phyloP scores from a whole-genome alignment of 202 grass and related monocot genomes.

The Eragrostis tef region DNA sequence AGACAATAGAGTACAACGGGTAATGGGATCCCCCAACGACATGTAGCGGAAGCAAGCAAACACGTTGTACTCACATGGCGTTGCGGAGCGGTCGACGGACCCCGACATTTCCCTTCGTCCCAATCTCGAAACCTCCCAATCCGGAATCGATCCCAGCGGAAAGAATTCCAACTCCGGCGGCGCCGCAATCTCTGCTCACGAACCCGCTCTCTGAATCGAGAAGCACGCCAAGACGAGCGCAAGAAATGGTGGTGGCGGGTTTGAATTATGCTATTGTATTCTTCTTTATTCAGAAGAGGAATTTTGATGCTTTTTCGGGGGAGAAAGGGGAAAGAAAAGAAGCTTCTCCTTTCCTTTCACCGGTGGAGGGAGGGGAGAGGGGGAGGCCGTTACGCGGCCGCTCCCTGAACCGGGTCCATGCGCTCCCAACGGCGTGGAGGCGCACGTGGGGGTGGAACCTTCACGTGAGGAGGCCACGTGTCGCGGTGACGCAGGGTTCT shows the following conservation, averaged over 20 bases:
- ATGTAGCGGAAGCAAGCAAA: conserved; percentile 1
- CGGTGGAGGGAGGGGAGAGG: conserved; percentile 26
- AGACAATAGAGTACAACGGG: neutral
- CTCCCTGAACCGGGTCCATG: conserved; percentile 25
- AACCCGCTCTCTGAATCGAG: conserved; percentile 8
- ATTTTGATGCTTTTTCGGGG: conserved; percentile 33
- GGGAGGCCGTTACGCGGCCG: neutral
- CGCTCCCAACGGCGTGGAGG: neutral
- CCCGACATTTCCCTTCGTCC: conserved; percentile 59
- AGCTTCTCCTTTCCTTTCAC: conserved; percentile 49
- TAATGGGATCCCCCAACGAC: neutral
- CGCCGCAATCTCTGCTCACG: neutral
- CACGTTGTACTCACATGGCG: conserved; percentile 69
- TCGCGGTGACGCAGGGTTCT: neutral
- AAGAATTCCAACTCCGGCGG: conserved; percentile 21
- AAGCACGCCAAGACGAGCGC: neutral
- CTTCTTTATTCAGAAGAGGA: neutral
- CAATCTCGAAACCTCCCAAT: neutral
- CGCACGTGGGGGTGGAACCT: neutral
- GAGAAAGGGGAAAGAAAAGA: conserved; percentile 38
- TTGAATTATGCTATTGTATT: neutral
- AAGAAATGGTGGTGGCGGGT: conserved; percentile 26
- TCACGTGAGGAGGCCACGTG: neutral
- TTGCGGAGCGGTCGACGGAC: conserved; percentile 54
- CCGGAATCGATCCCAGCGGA: neutral